Conservation (phyloP, 257 asterid genomes). For the Rhazya stricta region DNA sequence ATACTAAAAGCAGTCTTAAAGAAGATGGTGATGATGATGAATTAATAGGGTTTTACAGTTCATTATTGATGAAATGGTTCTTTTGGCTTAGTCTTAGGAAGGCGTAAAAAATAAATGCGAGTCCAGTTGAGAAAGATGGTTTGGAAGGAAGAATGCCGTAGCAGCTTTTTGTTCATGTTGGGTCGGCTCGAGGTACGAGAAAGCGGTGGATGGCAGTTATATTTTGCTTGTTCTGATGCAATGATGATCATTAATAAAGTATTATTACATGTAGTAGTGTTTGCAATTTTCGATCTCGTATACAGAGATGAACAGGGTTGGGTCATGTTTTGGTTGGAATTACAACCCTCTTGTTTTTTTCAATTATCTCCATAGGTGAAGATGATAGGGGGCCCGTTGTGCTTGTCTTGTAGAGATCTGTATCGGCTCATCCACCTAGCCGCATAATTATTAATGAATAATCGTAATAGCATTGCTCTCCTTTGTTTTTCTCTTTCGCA, state of each 20-base stretch:
- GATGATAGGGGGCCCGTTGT: too few species aligned
- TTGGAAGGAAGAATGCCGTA: conserved; percentile 2
- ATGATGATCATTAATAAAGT: conserved; percentile 5
- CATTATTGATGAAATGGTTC: background rate
- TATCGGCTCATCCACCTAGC: background rate
- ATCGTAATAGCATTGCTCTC: background rate
- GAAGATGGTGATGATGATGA: background rate
- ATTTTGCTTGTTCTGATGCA: conserved; percentile 16
- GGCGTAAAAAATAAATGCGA: conserved; percentile 1
- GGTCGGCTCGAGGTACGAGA: conserved; percentile 27
- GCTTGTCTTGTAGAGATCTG: background rate
- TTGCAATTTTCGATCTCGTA: background rate
- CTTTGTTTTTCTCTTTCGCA: background rate
- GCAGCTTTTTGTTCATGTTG: conserved; percentile 22
- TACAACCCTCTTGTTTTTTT: background rate
- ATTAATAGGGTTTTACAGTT: background rate
- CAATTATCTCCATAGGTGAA: background rate
- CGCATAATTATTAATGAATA: background rate
- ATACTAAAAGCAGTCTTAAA: background rate
- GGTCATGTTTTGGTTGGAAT: conserved; percentile 41
- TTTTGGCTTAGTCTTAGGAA: background rate
- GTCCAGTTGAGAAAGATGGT: background rate
- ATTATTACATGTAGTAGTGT: background rate
- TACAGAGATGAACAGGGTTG: conserved; percentile 12
- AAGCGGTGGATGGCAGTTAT: conserved; percentile 30